Evolutionary conservation across 176 grass and related monocot species (phyloP).

Genomic region (Ensete glaucum): DNA sequence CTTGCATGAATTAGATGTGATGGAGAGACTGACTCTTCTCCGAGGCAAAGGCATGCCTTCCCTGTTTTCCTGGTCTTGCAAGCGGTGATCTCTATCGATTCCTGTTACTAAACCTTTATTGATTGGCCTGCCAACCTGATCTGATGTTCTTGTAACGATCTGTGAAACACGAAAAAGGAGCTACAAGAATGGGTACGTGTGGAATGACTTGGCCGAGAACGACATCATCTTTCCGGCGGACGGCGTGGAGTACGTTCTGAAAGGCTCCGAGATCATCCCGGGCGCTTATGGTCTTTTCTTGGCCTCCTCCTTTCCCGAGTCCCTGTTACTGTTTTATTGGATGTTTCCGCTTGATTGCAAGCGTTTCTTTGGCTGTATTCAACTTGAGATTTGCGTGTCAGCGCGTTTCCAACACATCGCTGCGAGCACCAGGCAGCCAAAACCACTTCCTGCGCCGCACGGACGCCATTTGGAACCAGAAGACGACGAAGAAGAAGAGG

Average conservation of each 20-base stretch:
- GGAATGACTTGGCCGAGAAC: slow-evolving; percentile 91
- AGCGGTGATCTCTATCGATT: slow-evolving; percentile 36
- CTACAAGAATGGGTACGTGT: slow-evolving; percentile 99
- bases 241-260: slow-evolving; percentile 96
- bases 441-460: slow-evolving; percentile 30
- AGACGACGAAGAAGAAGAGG: slow-evolving; percentile 35
- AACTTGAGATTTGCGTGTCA: neutral
- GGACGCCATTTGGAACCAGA: slow-evolving; percentile 49
- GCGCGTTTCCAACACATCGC: slow-evolving; percentile 58
- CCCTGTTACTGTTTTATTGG: neutral
- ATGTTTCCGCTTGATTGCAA: neutral
- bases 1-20: slow-evolving; percentile 50
- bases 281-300: slow-evolving; percentile 52
- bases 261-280: slow-evolving; percentile 87
- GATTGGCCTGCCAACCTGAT: too few relatives aligned
- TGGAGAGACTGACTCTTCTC: slow-evolving; percentile 63
- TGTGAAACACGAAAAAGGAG: slow-evolving; percentile 31
- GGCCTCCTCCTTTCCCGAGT: too few relatives aligned
- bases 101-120: too few relatives aligned
- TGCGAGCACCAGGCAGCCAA: slow-evolving; percentile 39
- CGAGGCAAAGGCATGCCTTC: slow-evolving; percentile 87
- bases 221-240: slow-evolving; percentile 89
- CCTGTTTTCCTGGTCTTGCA: slow-evolving; percentile 98
- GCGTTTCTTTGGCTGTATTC: neutral
- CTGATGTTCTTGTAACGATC: too few relatives aligned